These are phyloP conservation scores for Magnolia kwangsiensis DNA, from an alignment of 164 flowering plant species.

Conservation along the genomic window DNA sequence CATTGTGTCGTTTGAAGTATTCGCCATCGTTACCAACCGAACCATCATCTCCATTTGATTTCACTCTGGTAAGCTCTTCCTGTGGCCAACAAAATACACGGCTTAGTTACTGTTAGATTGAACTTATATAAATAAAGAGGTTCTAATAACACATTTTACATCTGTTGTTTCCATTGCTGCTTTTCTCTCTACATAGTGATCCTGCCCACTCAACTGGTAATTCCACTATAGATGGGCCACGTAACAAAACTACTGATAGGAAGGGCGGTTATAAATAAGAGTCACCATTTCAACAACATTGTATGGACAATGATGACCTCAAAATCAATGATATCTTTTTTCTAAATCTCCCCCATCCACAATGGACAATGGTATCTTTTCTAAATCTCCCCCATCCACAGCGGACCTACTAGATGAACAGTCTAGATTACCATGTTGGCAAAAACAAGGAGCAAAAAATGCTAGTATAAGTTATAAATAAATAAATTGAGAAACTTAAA, in stretches of 20 bases:
- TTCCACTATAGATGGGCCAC: no score
- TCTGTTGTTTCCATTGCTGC: no score
- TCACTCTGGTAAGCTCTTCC: slow-evolving; percentile 92
- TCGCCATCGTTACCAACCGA: slow-evolving; percentile 32
- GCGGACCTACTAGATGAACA: background rate
- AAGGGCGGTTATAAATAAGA: no score
- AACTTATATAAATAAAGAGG: background rate
- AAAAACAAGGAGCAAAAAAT: no score
- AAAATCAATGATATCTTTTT: background rate
- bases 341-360: background rate
- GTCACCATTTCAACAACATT: no score
- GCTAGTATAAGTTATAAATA: no score
- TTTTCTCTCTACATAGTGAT: no score
- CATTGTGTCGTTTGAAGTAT: slow-evolving; percentile 46
- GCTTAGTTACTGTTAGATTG: background rate
- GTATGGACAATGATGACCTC: no score
- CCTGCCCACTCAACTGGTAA: no score
- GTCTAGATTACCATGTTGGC: background rate
- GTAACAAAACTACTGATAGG: background rate
- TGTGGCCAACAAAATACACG: slow-evolving; percentile 29
- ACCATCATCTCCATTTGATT: slow-evolving; percentile 36
- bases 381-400: background rate
- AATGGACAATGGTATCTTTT: background rate
- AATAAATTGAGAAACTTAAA: no score
- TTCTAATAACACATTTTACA: no score